These are phyloP conservation scores for Nidularia pulvinata DNA, from an alignment of 768 basidiomycete species.

Conservation along the genomic window DNA sequence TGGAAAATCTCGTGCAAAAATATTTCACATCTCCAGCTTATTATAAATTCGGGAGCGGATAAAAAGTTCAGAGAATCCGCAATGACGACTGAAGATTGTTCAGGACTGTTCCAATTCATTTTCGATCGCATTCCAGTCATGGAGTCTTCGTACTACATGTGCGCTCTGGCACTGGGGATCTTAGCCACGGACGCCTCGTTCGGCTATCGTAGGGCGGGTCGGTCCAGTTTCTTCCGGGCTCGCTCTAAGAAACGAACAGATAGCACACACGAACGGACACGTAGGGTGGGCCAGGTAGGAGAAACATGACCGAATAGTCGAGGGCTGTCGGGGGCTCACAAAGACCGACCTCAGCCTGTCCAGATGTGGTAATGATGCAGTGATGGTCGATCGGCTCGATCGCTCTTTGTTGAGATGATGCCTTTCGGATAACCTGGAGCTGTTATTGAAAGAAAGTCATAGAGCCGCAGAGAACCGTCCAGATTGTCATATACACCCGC, in stretches of 20 bases:
- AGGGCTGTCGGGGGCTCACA: slow-evolving; percentile 24
- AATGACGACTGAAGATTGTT: neutral
- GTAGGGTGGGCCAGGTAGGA: slow-evolving; percentile 8
- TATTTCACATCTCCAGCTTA: neutral
- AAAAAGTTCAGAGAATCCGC: neutral
- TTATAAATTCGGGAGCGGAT: too few relatives aligned
- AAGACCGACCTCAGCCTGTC: slow-evolving; percentile 22
- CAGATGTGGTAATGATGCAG: slow-evolving; percentile 15
- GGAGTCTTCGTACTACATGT: neutral
- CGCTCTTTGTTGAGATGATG: neutral
- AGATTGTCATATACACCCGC: too few relatives aligned
- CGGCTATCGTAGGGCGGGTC: too few relatives aligned
- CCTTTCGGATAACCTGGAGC: neutral
- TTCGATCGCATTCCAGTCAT: neutral
- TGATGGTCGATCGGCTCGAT: neutral
- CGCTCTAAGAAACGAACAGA: neutral
- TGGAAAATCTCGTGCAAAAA: neutral
- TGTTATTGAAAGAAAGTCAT: neutral
- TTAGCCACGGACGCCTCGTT: slow-evolving; percentile 6
- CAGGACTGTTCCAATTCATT: neutral
- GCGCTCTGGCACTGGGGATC: neutral
- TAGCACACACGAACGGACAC: too few relatives aligned
- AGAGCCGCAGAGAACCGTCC: neutral
- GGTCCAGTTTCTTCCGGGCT: slow-evolving; percentile 21
- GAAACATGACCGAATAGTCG: neutral